Evolutionary conservation across 495 filamentous ascomycete species (phyloP), one percentile per base, ranked within the genome.

Genomic region (Neurospora africana): DNA sequence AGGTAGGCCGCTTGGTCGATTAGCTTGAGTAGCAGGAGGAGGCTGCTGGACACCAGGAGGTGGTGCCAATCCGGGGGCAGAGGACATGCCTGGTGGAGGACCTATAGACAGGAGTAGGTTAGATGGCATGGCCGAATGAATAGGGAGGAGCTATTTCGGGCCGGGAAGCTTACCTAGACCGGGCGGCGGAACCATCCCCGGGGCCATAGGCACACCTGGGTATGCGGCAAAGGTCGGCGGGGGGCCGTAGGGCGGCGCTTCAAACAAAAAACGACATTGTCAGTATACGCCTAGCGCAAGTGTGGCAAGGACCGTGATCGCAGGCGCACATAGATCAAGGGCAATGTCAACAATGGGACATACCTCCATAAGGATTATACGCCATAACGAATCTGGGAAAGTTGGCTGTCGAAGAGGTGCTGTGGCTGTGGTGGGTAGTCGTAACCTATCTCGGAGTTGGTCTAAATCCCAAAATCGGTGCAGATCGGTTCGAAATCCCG

Each of bases 291-390:
- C 39, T 58, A 10, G 21, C 17, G 17, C 11, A 21, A 23, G 37
- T 13, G n/a, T 13, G 19, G 17, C 30, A n/a, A 41, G 61, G 69
- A 70, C 44, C 44, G 38, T 38, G 23, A 72, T 27, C 11, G 61
- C 37, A 58, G 35, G 44, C 67, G 39, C 65, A 58, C 13, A 68
- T 53, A 53, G 11, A 58, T 6, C 21, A 15, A 58, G 21, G 11
- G 47, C 21, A 13, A 15, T 7, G 21, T 30, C 23, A 8, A 30
- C 23, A 61, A 15, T 61, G 23, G 70, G n/a, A 79, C 86, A 81
- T 81, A 93, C 92, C 84, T 86, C 89, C 90, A 78, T 94, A 95
- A 39, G 88, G 89, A 82, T 94, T 93, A 81, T 93, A 95, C 82
- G 93, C 90, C 80, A 82, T 87, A 77, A 69, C 78, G 76, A 71